These are phyloP conservation scores for Paecilomyces sp. DNA, from an alignment of 2,329 filamentous ascomycete genomes.

Conservation along the genomic window DNA sequence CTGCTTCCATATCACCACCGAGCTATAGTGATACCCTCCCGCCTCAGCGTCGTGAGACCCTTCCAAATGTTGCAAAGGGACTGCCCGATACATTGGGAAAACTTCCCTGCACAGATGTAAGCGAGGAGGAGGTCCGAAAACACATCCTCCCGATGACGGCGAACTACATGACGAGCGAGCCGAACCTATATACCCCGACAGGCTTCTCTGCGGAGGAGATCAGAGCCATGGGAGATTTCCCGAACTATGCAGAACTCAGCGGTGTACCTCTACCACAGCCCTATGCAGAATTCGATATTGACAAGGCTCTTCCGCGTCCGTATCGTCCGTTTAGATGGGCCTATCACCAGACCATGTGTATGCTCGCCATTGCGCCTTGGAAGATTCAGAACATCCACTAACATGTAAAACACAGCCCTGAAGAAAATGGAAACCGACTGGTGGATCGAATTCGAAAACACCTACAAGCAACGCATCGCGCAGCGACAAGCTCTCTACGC, in stretches of 20 bases:
- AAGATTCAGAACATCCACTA: neutral
- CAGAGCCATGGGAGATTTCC: slow-evolving; percentile 64
- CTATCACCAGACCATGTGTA: slow-evolving; percentile 91
- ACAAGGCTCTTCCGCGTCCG: slow-evolving; percentile 62
- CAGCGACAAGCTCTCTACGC: slow-evolving; percentile 61
- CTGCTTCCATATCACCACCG: slow-evolving; percentile 18
- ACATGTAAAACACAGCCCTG: slow-evolving; percentile 48
- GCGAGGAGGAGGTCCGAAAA: slow-evolving; percentile 25
- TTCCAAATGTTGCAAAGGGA: slow-evolving; percentile 25
- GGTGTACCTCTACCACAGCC: slow-evolving; percentile 64
- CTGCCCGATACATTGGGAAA: slow-evolving; percentile 1
- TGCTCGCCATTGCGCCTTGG: slow-evolving; percentile 22
- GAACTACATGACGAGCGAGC: slow-evolving; percentile 29
- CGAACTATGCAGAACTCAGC: slow-evolving; percentile 67
- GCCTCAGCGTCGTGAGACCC: slow-evolving; percentile 43
- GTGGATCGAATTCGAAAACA: slow-evolving; percentile 82
- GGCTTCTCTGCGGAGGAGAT: slow-evolving; percentile 67
- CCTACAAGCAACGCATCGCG: slow-evolving; percentile 59
- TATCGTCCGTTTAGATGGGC: slow-evolving; percentile 77
- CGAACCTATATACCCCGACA: slow-evolving; percentile 52
- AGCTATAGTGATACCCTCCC: slow-evolving; percentile 46
- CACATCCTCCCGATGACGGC: slow-evolving; percentile 33
- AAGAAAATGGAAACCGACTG: slow-evolving; percentile 73
- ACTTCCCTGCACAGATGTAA: slow-evolving; percentile 16
- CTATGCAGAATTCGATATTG: slow-evolving; percentile 59